Percentiles rank a stretch among this genome's conserved stretches.
These are phyloP conservation scores for Pseudonitzschia delicatissima DNA, from an alignment of 108 stramenopile genomes.

Conservation along the genomic window DNA sequence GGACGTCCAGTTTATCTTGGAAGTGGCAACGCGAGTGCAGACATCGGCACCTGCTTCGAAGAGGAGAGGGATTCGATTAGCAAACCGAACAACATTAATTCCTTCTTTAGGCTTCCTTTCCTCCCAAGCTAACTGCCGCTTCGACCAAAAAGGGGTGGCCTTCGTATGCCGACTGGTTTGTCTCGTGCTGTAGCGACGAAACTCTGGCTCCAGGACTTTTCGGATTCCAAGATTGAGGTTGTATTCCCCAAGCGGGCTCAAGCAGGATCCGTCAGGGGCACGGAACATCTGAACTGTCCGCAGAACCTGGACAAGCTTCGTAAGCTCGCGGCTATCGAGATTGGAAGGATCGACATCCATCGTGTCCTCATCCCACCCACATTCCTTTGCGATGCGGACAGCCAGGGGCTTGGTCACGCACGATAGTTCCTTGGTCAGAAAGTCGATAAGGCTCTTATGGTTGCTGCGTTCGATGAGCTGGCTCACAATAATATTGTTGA, in stretches of 20 bases:
- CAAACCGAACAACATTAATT: conserved; percentile 92
- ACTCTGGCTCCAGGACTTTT: conserved; percentile 88
- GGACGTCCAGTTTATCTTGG: conserved; percentile 84
- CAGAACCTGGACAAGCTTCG: conserved; percentile 82
- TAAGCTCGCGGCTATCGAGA: conserved; percentile 69
- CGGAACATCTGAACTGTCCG: conserved; percentile 78
- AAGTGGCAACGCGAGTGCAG: conserved; percentile 82
- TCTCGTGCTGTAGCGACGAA: conserved; percentile 80
- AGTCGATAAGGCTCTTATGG: conserved; percentile 67
- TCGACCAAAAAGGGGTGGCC: conserved; percentile 98
- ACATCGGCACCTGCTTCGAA: conserved; percentile 97
- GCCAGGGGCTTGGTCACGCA: conserved; percentile 63
- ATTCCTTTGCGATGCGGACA: conserved; percentile 58
- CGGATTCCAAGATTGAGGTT: conserved; percentile 95
- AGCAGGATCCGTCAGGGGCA: conserved; percentile 87
- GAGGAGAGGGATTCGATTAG: conserved; percentile 95
- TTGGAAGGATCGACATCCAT: conserved; percentile 38
- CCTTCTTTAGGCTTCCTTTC: conserved; percentile 88
- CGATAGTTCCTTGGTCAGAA: conserved; percentile 74
- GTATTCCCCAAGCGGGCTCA: conserved; percentile 95
- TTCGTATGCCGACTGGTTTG: conserved; percentile 75
- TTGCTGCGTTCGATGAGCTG: conserved; percentile 82
- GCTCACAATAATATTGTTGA: conserved; percentile 92
- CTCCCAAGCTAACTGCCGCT: conserved; percentile 94
- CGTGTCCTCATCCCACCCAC: conserved; percentile 40